Percentiles rank a stretch among this genome's conserved stretches.
These are phyloP conservation scores for Schizothecium vesticola DNA, from an alignment of 495 filamentous ascomycete species.

Conservation along the genomic window DNA sequence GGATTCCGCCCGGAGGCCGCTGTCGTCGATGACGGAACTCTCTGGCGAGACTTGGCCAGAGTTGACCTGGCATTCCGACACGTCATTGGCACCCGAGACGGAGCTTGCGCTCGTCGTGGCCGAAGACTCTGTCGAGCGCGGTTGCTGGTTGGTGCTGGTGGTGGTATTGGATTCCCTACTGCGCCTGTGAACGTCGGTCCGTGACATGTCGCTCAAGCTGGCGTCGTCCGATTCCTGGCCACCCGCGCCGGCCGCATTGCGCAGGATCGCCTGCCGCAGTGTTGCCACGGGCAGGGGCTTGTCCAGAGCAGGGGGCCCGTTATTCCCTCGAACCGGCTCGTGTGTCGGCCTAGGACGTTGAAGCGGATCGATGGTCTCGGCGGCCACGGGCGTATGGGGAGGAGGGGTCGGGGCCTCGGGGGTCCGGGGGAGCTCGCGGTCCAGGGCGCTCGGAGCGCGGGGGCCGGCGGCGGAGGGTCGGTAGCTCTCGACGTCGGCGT, in stretches of 20 bases:
- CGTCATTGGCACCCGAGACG: constrained; percentile 42
- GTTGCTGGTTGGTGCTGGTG: constrained; percentile 40
- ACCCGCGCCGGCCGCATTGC: constrained; percentile 9
- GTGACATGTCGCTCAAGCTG: constrained; percentile 29
- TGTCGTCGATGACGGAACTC: constrained; percentile 38
- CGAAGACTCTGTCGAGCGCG: constrained; percentile 40
- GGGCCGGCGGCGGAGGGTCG: constrained; percentile 8
- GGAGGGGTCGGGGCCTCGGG: constrained; percentile 35
- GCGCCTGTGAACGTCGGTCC: constrained; percentile 35
- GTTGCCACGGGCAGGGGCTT: constrained; percentile 13
- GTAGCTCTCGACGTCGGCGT: constrained; percentile 36
- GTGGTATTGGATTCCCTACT: constrained; percentile 46
- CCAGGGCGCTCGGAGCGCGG: constrained; percentile 11
- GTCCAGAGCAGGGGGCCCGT: constrained; percentile 2
- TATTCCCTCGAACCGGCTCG: constrained; percentile 5
- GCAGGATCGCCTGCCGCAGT: constrained; percentile 5
- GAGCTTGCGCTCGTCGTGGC: constrained; percentile 47
- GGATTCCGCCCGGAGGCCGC: constrained; percentile 28
- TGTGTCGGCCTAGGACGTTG: not conserved
- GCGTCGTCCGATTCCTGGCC: constrained; percentile 28
- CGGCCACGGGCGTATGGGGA: constrained; percentile 31
- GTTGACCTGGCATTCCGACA: constrained; percentile 33
- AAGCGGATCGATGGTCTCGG: constrained; percentile 4
- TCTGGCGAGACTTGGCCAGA: constrained; percentile 38
- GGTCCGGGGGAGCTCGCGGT: constrained; percentile 31